Base-by-base conservation (phyloP, 371 early-diverging fungal genomes). In the Cokeromyces recurvatus region DNA sequence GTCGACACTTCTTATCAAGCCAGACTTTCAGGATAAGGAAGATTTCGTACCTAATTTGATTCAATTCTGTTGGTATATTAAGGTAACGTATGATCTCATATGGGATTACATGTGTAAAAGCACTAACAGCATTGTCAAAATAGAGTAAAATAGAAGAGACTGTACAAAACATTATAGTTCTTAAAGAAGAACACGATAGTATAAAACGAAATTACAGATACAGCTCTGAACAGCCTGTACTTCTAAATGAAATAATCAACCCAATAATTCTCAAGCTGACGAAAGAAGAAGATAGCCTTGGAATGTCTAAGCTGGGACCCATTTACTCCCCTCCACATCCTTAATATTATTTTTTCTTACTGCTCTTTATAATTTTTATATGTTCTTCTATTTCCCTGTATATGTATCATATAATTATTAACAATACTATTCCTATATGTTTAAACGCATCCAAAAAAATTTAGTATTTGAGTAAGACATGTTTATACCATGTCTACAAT, bases 281-380 rank as follows among this genome's bases (percentile, higher is more conserved):
- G n/a, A n/a, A n/a, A n/a, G 39, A 39, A 38, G 48, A 39, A 48
- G 48, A 39, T 22, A 23, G 24, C 32, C 22, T n/a, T 7, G 40
- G 24, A 39, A 48, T 48, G 40, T 39, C 39, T 48, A 31, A 29
- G 31, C 22, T 48, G 31, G 40, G 32, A 12, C 48, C 48, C 22
- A 23, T 12, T 32, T 48, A 48, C 15, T 43, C 40, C 40, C 40
- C 38, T 24, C 20, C 48, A 20, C 40, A 48, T 22, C 39, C 22
- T 32, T 48, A 48, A 46, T 46, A 46, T 46, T 34, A 43, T 45
- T 42, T n/a, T n/a, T n/a, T n/a, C n/a, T n/a, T n/a, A n/a, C n/a
- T n/a, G n/a, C n/a, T n/a, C n/a, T n/a, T n/a, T n/a, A n/a, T n/a
- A n/a, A n/a, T n/a, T n/a, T n/a, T n/a, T n/a, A n/a, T n/a, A n/a